Base-by-base conservation (phyloP, 23 red algal genomes). In the Agarophyton chilense region DNA sequence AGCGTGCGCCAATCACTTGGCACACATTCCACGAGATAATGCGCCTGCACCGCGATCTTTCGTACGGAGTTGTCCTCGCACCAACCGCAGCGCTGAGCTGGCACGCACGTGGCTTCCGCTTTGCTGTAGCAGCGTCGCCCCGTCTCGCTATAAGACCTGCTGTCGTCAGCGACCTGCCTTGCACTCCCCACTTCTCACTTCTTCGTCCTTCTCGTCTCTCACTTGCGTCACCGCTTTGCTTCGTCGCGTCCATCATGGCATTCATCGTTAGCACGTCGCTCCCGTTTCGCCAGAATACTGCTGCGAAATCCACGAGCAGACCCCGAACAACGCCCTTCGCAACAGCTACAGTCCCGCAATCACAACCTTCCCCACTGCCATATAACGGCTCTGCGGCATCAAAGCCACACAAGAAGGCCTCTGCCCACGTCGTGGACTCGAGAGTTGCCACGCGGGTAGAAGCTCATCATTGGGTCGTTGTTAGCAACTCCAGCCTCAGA, bases 391-490 rank as follows among this genome's bases (percentile, higher is more conserved):
- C 31, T 36, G 4, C 50, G 47, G 33, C 14, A 19, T 5, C 44
- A 43, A 88, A 72, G 51, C 58, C 61, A 2, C 88, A 75, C 58
- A 54, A 58, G 61, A 57, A 58, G 38, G 57, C 60, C 10, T 40
- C 56, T 38, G 88, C 88, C 76, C 75, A 54, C 16, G 88, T 91
- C 56, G 62, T 91, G 64, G 88, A 91, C 74, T 71, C 55, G 18
- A 58, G 57, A 75, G 53, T 91, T 18, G 74, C 75, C 31, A 51
- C 75, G 12, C 56, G 70, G 33, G 45, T 62, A 10, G 88, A 91
- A 28, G 58, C 74, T 4, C 88, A 91, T 46, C 88, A 91, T 64
- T 91, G 88, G 88, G 46, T 91, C 2, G 75, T 25, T 29, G 88
- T 91, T 46, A 70, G 52, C 7, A 52, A 31, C 12, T 21, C 77